These are phyloP conservation scores for Cyberlindnera petersonii DNA, from an alignment of 805 yeast species.

Conservation along the genomic window DNA sequence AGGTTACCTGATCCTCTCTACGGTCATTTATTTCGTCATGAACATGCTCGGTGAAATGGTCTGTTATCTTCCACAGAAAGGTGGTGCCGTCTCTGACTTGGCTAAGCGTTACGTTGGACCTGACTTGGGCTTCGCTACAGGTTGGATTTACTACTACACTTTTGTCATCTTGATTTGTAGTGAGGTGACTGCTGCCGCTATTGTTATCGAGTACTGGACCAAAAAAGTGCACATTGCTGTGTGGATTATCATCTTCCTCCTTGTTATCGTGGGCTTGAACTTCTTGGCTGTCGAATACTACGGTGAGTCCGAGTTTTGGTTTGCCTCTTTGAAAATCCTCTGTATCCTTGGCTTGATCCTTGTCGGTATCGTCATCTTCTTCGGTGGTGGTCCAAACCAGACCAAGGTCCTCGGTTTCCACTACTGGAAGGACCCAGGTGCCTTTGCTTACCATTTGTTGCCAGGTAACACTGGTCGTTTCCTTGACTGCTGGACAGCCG, in stretches of 20 bases:
- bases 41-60: slow-evolving; percentile 66
- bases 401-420: slow-evolving; percentile 59
- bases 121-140: slow-evolving; percentile 28
- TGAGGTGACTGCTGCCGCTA: slow-evolving; percentile 60
- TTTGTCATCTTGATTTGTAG: slow-evolving; percentile 28
- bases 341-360: slow-evolving; percentile 61
- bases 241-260: slow-evolving; percentile 55
- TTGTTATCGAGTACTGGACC: slow-evolving; percentile 51
- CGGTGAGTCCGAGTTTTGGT: slow-evolving; percentile 66
- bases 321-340: slow-evolving; percentile 52
- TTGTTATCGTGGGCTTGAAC: slow-evolving; percentile 43
- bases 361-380: slow-evolving; percentile 52
- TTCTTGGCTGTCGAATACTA: slow-evolving; percentile 55
- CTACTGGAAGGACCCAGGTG: slow-evolving; percentile 60
- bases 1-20: slow-evolving; percentile 59
- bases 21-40: slow-evolving; percentile 64
- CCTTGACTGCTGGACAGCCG: slow-evolving; percentile 58
- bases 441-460: slow-evolving; percentile 45
- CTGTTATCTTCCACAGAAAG: slow-evolving; percentile 55
- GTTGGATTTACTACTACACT: slow-evolving; percentile 29
- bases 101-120: slow-evolving; percentile 48
- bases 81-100: slow-evolving; percentile 60
- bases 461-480: slow-evolving; percentile 59
- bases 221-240: slow-evolving; percentile 53
- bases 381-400: slow-evolving; percentile 60